These are phyloP conservation scores for Moricandia moricandioides DNA, from an alignment of 345 rosid genomes.

Conservation along the genomic window DNA sequence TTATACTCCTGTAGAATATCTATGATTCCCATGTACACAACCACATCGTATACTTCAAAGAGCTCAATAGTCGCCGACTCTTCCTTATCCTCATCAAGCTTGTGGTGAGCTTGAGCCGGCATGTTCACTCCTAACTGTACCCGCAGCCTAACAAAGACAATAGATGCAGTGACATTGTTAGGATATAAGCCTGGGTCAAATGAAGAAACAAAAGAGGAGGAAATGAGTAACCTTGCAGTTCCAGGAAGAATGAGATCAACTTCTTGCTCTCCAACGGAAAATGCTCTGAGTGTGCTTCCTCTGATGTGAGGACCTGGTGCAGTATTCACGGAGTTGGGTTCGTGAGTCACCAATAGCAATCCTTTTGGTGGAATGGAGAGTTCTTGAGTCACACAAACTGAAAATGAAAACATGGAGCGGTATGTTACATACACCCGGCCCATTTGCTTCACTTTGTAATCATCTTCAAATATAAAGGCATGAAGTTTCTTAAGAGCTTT, in stretches of 20 bases:
- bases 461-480: neutral
- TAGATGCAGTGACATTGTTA: neutral
- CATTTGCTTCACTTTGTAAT: neutral
- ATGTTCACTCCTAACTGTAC: constrained; percentile 95
- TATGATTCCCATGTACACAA: constrained; percentile 87
- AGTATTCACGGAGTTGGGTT: constrained; percentile 62
- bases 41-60: constrained; percentile 83
- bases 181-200: neutral
- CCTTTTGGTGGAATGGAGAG: constrained; percentile 63
- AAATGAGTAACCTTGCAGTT: constrained; percentile 55
- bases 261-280: constrained; percentile 70
- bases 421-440: neutral
- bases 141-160: constrained; percentile 47
- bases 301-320: constrained; percentile 86
- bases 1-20: constrained; percentile 89
- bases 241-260: constrained; percentile 89
- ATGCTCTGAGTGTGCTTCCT: constrained; percentile 71
- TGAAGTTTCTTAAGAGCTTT: neutral
- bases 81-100: constrained; percentile 46
- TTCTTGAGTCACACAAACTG: constrained; percentile 48
- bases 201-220: neutral
- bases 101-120: constrained; percentile 87
- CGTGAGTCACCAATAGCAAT: constrained; percentile 66
- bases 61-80: constrained; percentile 64
- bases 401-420: neutral